A percentile compares a stretch with the other conserved stretches of the same genome.
Conservation (phyloP, 2,329 filamentous ascomycete genomes). For the Trichoderma endophyticum region DNA sequence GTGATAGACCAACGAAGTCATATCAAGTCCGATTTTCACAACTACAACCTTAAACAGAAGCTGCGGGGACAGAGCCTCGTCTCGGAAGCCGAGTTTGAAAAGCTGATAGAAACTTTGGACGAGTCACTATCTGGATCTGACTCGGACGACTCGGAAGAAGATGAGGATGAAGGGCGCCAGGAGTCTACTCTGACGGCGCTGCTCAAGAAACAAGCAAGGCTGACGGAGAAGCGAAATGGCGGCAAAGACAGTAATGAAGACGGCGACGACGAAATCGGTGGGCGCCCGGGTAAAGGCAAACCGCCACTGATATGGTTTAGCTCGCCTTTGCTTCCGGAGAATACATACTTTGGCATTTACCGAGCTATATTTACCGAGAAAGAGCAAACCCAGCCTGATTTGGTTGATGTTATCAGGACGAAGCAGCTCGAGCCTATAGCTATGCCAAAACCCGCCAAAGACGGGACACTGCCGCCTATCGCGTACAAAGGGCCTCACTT, state of each 20-base stretch:
- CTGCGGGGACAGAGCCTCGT: slow-evolving; percentile 70
- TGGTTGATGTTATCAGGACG: slow-evolving; percentile 66
- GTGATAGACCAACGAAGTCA: slow-evolving; percentile 82
- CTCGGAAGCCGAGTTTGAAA: slow-evolving; percentile 80
- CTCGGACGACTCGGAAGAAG: slow-evolving; percentile 67
- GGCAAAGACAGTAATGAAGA: slow-evolving; percentile 54
- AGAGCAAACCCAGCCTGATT: slow-evolving; percentile 60
- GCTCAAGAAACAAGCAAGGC: slow-evolving; percentile 76
- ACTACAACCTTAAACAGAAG: slow-evolving; percentile 93
- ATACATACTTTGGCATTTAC: slow-evolving; percentile 83
- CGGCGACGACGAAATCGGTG: slow-evolving; percentile 38
- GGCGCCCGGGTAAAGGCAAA: slow-evolving; percentile 58
- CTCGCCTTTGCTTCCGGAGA: slow-evolving; percentile 69
- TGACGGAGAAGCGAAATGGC: slow-evolving; percentile 49
- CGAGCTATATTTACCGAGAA: slow-evolving; percentile 70
- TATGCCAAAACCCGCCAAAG: slow-evolving; percentile 53
- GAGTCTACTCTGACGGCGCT: slow-evolving; percentile 72
- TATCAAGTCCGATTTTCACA: slow-evolving; percentile 84
- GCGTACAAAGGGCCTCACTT: slow-evolving; percentile 74
- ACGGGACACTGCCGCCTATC: slow-evolving; percentile 53
- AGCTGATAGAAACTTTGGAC: slow-evolving; percentile 77
- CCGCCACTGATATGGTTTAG: slow-evolving; percentile 82
- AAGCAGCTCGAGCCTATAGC: slow-evolving; percentile 71
- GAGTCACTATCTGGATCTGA: slow-evolving; percentile 91
- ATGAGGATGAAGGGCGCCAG: slow-evolving; percentile 54